phyloP scores from a whole-genome alignment of 1,139 yeast species.

The Candida tetrigidarum region DNA sequence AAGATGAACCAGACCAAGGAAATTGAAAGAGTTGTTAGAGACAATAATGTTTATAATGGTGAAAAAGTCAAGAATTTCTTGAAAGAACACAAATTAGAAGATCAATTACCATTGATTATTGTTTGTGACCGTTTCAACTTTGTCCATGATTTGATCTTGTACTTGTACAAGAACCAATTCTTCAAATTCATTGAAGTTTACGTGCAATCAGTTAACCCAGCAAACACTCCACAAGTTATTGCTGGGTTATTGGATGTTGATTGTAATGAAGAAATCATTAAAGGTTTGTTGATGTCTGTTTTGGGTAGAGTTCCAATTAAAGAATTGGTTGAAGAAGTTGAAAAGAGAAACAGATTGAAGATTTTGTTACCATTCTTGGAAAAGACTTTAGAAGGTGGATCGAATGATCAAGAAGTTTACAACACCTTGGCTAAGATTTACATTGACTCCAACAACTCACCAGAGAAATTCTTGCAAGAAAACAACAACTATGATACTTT shows the following conservation, averaged over 20 bases:
- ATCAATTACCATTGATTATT: constrained; percentile 94
- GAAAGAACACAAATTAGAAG: constrained; percentile 92
- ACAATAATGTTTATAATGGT: constrained; percentile 92
- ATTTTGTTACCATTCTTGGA: constrained; percentile 91
- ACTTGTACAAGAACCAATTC: constrained; percentile 92
- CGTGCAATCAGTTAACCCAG: constrained; percentile 96
- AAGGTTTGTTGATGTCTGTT: constrained; percentile 80
- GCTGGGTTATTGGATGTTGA: constrained; percentile 97
- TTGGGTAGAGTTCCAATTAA: constrained; percentile 94
- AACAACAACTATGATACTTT: constrained; percentile 87
- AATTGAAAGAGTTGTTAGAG: constrained; percentile 94
- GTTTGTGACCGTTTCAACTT: constrained; percentile 93
- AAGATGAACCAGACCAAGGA: constrained; percentile 89
- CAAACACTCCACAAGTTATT: constrained; percentile 94
- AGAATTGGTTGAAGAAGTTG: constrained; percentile 91
- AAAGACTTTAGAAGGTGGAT: constrained; percentile 84
- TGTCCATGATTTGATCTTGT: constrained; percentile 91
- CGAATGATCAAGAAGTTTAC: constrained; percentile 88
- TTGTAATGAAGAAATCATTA: constrained; percentile 90
- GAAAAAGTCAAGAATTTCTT: constrained; percentile 97
- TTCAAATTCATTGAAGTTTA: constrained; percentile 97
- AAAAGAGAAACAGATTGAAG: constrained; percentile 93
- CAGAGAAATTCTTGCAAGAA: constrained; percentile 94
- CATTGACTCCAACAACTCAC: constrained; percentile 96
- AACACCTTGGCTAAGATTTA: constrained; percentile 97